Percentiles rank a stretch among this genome's conserved stretches.
Evolutionary conservation across 2,329 filamentous ascomycete genomes (phyloP).

Genomic region (Colletotrichum brevisporum): DNA sequence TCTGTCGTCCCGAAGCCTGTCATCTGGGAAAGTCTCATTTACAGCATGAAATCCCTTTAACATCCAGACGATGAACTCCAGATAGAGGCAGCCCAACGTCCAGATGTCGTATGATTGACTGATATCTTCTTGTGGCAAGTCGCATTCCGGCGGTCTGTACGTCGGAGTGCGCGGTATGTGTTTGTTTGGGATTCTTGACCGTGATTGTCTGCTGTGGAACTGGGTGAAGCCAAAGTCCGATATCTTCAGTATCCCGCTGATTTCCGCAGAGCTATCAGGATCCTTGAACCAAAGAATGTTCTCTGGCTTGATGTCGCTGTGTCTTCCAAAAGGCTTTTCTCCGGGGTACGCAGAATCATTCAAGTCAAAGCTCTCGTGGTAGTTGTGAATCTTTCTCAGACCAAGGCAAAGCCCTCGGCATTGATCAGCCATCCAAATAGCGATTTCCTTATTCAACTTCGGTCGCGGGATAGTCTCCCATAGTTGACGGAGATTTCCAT

Average conservation of each 20-base stretch:
- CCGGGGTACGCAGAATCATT: no score
- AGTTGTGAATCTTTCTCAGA: neutral
- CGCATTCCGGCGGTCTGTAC: slow-evolving; percentile 39
- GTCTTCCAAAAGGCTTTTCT: slow-evolving; percentile 3
- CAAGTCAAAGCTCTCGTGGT: neutral
- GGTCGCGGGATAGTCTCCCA: neutral
- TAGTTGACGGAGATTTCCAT: neutral
- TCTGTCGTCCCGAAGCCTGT: neutral
- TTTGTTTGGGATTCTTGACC: neutral
- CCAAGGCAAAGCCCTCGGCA: neutral
- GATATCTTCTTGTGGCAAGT: slow-evolving; percentile 20
- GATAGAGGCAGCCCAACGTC: slow-evolving; percentile 41
- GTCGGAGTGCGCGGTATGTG: neutral
- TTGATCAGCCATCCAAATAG: neutral
- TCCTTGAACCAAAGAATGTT: slow-evolving; percentile 14
- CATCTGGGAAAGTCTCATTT: neutral
- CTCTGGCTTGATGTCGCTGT: slow-evolving; percentile 24
- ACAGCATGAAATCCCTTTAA: slow-evolving; percentile 16
- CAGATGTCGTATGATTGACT: slow-evolving; percentile 38
- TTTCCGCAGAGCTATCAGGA: accelerated
- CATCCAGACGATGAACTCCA: slow-evolving; percentile 40
- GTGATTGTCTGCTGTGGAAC: neutral
- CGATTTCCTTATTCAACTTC: accelerated
- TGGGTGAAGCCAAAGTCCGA: neutral
- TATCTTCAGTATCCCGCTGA: neutral